These are phyloP conservation scores for Magnolia officinalis DNA, from an alignment of 164 flowering plant genomes.

Conservation along the genomic window DNA sequence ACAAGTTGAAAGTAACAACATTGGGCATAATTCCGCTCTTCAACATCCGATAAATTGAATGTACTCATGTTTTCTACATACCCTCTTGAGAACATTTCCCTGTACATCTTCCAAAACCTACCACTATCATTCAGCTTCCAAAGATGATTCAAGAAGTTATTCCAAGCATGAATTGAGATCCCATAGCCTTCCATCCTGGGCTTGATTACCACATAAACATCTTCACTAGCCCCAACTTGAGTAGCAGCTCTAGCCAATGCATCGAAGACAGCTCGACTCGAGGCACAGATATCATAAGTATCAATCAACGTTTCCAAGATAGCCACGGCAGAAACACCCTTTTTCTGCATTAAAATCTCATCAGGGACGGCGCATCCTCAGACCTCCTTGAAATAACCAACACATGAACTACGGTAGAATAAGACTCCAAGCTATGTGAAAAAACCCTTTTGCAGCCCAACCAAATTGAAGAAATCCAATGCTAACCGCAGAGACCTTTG, in stretches of 20 bases:
- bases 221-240: conserved; percentile 26
- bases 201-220: conserved; percentile 40
- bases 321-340: conserved; percentile 23
- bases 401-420: conserved; percentile 27
- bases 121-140: conserved; percentile 29
- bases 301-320: conserved; percentile 19
- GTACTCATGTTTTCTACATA: conserved; percentile 39
- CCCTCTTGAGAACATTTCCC: conserved; percentile 34
- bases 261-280: conserved; percentile 6
- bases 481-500: conserved; percentile 36
- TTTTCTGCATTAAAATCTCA: conserved; percentile 24
- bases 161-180: conserved; percentile 47
- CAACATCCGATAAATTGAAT: conserved; percentile 41
- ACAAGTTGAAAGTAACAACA: conserved; percentile 44
- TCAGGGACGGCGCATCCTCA: conserved; percentile 27
- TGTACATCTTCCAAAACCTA: conserved; percentile 37
- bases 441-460: conserved; percentile 10
- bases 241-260: neutral
- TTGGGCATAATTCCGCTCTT: conserved; percentile 34
- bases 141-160: conserved; percentile 39
- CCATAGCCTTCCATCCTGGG: conserved; percentile 16
- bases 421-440: conserved; percentile 27
- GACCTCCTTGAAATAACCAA: conserved; percentile 27
- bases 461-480: conserved; percentile 36
- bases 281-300: conserved; percentile 17